A percentile compares a stretch with the other conserved stretches of the same genome.
Evolutionary conservation across 768 basidiomycete genomes (phyloP).

Genomic region (Hortiboletus campestris): DNA sequence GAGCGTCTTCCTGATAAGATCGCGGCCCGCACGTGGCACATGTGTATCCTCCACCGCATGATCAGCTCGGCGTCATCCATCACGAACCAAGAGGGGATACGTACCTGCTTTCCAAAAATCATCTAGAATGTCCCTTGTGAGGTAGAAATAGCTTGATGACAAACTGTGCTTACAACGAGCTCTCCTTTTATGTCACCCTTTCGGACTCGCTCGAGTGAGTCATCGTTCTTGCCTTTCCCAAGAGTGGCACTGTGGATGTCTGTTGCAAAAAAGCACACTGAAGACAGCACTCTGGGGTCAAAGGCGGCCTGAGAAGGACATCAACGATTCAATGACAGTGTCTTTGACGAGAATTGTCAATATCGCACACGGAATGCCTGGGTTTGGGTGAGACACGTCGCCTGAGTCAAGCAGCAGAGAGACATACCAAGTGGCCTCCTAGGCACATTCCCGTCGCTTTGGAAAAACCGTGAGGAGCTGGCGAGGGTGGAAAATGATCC

Average conservation of each 20-base stretch:
- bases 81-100: not conserved
- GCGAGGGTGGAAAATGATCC: not conserved
- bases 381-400: not conserved
- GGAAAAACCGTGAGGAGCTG: slow-evolving; percentile 2
- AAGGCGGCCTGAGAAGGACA: slow-evolving; percentile 68
- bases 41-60: slow-evolving; percentile 71
- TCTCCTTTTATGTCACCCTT: slow-evolving; percentile 87
- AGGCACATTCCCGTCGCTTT: slow-evolving; percentile 89
- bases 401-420: not conserved
- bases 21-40: slow-evolving; percentile 83
- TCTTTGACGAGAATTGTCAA: not conserved
- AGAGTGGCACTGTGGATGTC: slow-evolving; percentile 88
- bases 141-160: not conserved
- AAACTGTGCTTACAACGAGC: slow-evolving; percentile 57
- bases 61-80: not conserved
- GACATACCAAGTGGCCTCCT: slow-evolving; percentile 75
- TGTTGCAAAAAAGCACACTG: slow-evolving; percentile 94
- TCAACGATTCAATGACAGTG: not conserved
- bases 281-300: slow-evolving; percentile 74
- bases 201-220: slow-evolving; percentile 70
- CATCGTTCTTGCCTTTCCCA: slow-evolving; percentile 80
- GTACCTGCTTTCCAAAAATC: slow-evolving; percentile 93
- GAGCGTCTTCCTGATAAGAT: slow-evolving; percentile 76
- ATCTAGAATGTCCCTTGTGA: slow-evolving; percentile 47
- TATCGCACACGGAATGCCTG: slow-evolving; percentile 52